Evolutionary conservation across 202 grass and related monocot genomes (phyloP), one percentile per base, ranked within the genome.

Genomic region (Panicum hallii): DNA sequence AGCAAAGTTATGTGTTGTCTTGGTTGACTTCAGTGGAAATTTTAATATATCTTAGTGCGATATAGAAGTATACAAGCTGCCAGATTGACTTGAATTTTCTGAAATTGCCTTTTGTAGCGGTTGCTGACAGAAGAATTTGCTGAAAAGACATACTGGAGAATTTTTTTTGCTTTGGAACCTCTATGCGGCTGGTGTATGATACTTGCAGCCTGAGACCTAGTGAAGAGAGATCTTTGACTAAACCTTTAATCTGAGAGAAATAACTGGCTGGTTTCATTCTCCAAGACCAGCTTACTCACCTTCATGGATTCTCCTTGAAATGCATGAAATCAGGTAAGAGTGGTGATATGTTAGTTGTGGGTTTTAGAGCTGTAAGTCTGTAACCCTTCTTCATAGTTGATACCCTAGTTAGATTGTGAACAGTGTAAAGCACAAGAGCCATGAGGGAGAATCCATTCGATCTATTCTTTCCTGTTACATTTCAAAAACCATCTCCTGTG

Each of bases 61-160:
- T 62, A 28, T 62, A 67, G 5, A 87, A 82, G 50, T 70, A 48
- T 63, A 46, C 12, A 54, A 36, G 22, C 55, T 83, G 54, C 65
- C 45, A 77, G 44, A 70, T 87, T 70, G 63, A 77, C 63, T 63
- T 82, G 5, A 20, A 42, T 11, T 70, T 78, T 77, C 45, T 26
- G 32, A 82, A 70, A 76, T 82, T 68, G 1, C 43, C 44, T 77
- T 82, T 87, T 87, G 72, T 87, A 77, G 32, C 72, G 64, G 55
- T 78, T 78, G 38, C 55, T 83, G 64, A 63, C 67, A 82, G 85
- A 78, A 88, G 79, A 83, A 83, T 61, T 62, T 64, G 34, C 64
- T 54, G 57, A 78, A 83, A 82, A 77, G 71, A 58, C 60, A 71
- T 63, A 77, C 45, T 15, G 64, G 63, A 43, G 7, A 23, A 6